Evolutionary conservation across 78 protist species (phyloP), one percentile per base, ranked within the genome.

Genomic region (Chrysochromulina tobinii): DNA sequence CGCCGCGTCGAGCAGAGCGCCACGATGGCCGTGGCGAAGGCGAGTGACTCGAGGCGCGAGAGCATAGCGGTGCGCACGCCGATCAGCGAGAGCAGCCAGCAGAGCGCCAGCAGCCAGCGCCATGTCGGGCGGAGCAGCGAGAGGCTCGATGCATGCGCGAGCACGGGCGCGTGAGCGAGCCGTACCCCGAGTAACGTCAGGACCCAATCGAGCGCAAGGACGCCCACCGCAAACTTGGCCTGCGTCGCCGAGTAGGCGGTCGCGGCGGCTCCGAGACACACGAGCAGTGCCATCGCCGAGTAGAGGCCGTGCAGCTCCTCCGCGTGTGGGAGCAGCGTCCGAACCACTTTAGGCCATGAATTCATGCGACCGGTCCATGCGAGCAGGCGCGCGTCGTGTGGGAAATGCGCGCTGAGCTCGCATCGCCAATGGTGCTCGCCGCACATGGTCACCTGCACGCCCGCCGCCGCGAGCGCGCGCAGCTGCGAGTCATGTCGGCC

Each of bases 401-500:
- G 23, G 81, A 88, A 88, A 25, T 27, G 54, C 83, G 11, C 66
- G 48, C 2, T 23, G 48, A 23, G 61, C 91, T 67, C 81, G n/a
- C 91, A 88, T 12, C 14, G 64, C 69, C 50, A 27, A 14, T 88
- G 81, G 50, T 66, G 68, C 91, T 88, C 91, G 59, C 81, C 68
- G 81, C 91, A 88, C 58, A 88, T 23, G 53, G 21, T 14, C 53
- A 68, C 81, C 17, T 8, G 9, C 55, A 88, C 81, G 38, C 79
- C 61, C 61, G 85, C 85, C 27, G 14, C 61, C 85, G 61, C 27
- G 5, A 18, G 61, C 85, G 2, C 5, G 53, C 18, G 12, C 53
- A 72, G 5, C 53, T 25, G 53, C 53, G 38, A 7, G n/a, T 23
- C 7, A 53, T 72, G 17, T 12, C 53, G 53, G 18, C 53, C 7